Evolutionary conservation across 148 eudicot genomes (phyloP), one percentile per base, ranked within the genome.

Genomic region (Mesembryanthemum crystallinum): DNA sequence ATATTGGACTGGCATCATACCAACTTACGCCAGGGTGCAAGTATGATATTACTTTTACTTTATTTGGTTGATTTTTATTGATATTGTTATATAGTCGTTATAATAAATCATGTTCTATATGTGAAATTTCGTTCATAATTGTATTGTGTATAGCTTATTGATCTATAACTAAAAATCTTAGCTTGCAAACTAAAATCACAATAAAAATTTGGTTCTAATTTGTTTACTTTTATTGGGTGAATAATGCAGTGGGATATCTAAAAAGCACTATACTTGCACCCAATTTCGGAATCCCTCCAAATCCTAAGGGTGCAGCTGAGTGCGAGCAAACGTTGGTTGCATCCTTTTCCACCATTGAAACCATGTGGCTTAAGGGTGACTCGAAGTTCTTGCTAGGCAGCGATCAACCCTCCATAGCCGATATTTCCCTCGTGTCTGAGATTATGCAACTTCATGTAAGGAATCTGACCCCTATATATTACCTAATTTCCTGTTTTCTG

Each of bases 1-100:
- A 92, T 91, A 25, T 76, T 93, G 78, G 96, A 93, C 80, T 93
- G 96, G 98, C 98, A 93, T 85, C 98, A 91, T 82, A 79, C 88
- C 68, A 93, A 89, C 80, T 73, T 93, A 82, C 96, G 94, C 24
- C 83, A 72, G n/a, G 98, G 90, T 77, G 77, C 98, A 83, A 85
- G 98, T 93, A 65, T 61, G 43, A 8, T 32, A 64, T 39, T 62
- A 57, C 35, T 25, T 12, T 5, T 62, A 17, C 18, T 35, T 35
- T 35, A 35, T 35, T 35, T 35, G 39, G 6, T 35, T 35, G 6
- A 6, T 35, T 35, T 35, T 35, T 35, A 35, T 35, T 3, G 6
- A 6, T 35, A 35, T 35, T 6, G 6, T 35, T 35, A 35, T 35
- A 35, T 35, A 35, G 39, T n/a, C n/a, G n/a, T n/a, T n/a, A n/a